phyloP scores from a whole-genome alignment of 2,329 filamentous ascomycete genomes.

The Scleromitrula shiraiana region DNA sequence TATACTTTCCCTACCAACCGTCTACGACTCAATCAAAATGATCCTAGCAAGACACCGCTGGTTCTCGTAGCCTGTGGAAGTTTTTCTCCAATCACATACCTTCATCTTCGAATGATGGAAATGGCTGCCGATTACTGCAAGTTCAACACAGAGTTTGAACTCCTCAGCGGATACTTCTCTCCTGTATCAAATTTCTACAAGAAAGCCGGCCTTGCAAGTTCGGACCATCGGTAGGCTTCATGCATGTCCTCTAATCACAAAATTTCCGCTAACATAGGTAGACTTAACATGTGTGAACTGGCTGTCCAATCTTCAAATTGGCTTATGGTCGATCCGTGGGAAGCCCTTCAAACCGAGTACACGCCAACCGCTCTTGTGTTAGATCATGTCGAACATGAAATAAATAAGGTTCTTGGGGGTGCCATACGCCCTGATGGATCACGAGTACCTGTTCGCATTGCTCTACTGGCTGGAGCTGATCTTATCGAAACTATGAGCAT shows the following conservation, averaged over 20 bases:
- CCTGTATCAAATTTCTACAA: constrained; percentile 60
- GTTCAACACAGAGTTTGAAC: constrained; percentile 70
- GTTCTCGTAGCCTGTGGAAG: constrained; percentile 62
- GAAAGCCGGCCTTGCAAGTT: constrained; percentile 69
- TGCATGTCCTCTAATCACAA: too few species aligned
- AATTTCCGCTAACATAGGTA: constrained; percentile 23
- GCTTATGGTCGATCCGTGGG: constrained; percentile 85
- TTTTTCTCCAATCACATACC: constrained; percentile 68
- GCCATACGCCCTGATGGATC: constrained; percentile 60
- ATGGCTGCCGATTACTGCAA: constrained; percentile 65
- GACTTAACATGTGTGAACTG: constrained; percentile 77
- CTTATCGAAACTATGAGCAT: constrained; percentile 63
- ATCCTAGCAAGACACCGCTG: constrained; percentile 51
- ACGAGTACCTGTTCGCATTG: constrained; percentile 59
- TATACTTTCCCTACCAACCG: constrained; percentile 55
- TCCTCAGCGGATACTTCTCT: constrained; percentile 77
- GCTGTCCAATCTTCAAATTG: constrained; percentile 70
- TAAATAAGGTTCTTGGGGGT: constrained; percentile 71
- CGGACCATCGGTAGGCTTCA: constrained; percentile 52
- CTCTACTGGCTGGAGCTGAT: constrained; percentile 73
- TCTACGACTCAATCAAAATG: constrained; percentile 47
- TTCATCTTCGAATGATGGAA: constrained; percentile 81
- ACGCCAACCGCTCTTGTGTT: constrained; percentile 83
- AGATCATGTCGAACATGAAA: constrained; percentile 85
- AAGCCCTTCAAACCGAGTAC: constrained; percentile 77